These are phyloP conservation scores for Euphrasia arctica DNA, from an alignment of 305 asterid genomes.

Conservation along the genomic window DNA sequence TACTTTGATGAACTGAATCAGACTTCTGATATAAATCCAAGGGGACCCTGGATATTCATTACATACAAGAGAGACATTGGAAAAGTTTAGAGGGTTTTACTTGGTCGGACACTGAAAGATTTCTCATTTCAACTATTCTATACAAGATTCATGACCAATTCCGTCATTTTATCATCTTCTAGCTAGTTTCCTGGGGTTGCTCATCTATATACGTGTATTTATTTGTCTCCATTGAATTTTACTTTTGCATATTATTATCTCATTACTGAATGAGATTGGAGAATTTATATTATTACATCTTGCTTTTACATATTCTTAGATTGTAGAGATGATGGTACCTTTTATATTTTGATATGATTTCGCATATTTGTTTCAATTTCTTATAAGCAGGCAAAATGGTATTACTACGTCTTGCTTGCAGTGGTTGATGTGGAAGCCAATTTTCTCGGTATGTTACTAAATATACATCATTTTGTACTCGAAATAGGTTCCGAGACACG, in stretches of 20 bases:
- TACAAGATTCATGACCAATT: no score
- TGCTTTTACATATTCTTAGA: no score
- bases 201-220: background rate
- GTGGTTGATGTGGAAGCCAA: conserved; percentile 95
- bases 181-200: background rate
- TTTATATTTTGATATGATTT: background rate
- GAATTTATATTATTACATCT: background rate
- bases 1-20: no score
- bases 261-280: background rate
- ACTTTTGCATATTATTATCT: conserved; percentile 2
- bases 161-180: no score
- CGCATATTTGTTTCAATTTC: conserved; percentile 19
- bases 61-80: no score
- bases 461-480: conserved; percentile 11
- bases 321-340: no score
- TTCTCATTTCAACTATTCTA: no score
- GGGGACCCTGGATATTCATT: no score
- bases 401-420: conserved; percentile 83
- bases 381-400: conserved; percentile 83
- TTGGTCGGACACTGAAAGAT: no score
- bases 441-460: conserved; percentile 68
- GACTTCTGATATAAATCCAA: no score
- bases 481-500: conserved; percentile 9
- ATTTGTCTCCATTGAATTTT: conserved; percentile 8
- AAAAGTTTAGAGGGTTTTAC: no score